Conservation (phyloP, 495 filamentous ascomycete species). For the Schizothecium vesticola region DNA sequence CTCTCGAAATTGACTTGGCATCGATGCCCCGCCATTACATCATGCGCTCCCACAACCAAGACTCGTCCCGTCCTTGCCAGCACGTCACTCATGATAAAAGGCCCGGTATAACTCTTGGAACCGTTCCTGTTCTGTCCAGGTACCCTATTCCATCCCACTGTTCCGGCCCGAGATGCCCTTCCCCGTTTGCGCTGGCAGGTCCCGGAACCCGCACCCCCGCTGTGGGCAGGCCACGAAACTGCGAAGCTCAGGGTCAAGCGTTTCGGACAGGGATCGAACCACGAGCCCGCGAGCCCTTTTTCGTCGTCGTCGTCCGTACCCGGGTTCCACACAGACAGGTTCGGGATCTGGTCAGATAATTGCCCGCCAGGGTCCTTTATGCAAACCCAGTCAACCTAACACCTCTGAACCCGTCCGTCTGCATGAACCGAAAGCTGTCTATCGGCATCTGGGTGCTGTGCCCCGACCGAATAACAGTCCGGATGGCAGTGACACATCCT, state of each 20-base stretch:
- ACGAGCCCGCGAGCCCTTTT: neutral
- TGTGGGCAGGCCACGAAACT: neutral
- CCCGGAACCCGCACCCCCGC: neutral
- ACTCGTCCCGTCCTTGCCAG: neutral
- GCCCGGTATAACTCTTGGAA: neutral
- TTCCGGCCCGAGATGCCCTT: neutral
- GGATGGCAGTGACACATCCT: no score
- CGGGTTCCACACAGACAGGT: neutral
- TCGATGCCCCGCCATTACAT: conserved; percentile 20
- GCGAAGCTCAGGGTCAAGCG: neutral
- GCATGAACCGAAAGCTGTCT: neutral
- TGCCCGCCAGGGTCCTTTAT: neutral
- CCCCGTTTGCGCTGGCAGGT: neutral
- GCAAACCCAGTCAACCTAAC: neutral
- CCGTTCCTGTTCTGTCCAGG: neutral
- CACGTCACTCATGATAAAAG: neutral
- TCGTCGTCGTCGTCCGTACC: neutral
- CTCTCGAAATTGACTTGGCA: conserved; percentile 8
- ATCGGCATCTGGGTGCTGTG: no score
- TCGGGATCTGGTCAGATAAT: neutral
- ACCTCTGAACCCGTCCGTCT: no score
- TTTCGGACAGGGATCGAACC: neutral
- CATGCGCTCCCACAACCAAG: conserved; percentile 2
- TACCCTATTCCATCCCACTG: neutral
- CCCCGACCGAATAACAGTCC: neutral